Conservation (phyloP, 177 flowering plant genomes). For the Tripterygium wilfordii region DNA sequence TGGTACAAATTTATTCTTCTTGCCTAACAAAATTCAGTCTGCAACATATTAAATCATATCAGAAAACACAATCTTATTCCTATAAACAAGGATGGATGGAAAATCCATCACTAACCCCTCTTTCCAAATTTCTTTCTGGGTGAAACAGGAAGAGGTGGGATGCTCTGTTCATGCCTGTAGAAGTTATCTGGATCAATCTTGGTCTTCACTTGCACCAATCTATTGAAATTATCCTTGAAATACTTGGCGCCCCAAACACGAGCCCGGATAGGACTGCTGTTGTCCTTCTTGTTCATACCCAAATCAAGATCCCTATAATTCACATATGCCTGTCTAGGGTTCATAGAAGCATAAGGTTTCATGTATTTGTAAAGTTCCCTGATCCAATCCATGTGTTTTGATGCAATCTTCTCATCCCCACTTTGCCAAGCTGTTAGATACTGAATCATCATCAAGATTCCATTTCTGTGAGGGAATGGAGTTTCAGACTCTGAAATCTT, state of each 20-base stretch:
- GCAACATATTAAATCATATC: too few species aligned
- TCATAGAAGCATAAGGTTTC: conserved; percentile 25
- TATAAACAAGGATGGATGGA: background rate
- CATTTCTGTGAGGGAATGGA: conserved; percentile 38
- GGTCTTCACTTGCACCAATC: conserved; percentile 25
- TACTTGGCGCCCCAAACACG: conserved; percentile 23
- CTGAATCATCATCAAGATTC: conserved; percentile 22
- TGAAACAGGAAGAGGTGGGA: conserved; percentile 22
- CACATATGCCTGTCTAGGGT: conserved; percentile 30
- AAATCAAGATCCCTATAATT: conserved; percentile 40
- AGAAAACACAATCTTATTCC: too few species aligned
- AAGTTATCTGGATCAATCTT: conserved; percentile 31
- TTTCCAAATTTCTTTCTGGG: too few species aligned
- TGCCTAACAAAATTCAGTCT: too few species aligned
- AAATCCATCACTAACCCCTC: background rate
- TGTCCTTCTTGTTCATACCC: conserved; percentile 22
- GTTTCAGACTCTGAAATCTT: conserved; percentile 20
- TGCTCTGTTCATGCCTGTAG: conserved; percentile 40
- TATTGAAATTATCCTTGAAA: conserved; percentile 29
- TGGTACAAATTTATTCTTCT: too few species aligned
- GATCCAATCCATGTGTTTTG: conserved; percentile 25
- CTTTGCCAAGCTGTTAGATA: conserved; percentile 19
- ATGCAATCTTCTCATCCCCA: background rate
- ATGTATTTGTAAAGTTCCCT: conserved; percentile 23
- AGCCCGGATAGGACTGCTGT: conserved; percentile 10